phyloP scores from a whole-genome alignment of 2,329 filamentous ascomycete species.

The Coleophoma cylindrospora region DNA sequence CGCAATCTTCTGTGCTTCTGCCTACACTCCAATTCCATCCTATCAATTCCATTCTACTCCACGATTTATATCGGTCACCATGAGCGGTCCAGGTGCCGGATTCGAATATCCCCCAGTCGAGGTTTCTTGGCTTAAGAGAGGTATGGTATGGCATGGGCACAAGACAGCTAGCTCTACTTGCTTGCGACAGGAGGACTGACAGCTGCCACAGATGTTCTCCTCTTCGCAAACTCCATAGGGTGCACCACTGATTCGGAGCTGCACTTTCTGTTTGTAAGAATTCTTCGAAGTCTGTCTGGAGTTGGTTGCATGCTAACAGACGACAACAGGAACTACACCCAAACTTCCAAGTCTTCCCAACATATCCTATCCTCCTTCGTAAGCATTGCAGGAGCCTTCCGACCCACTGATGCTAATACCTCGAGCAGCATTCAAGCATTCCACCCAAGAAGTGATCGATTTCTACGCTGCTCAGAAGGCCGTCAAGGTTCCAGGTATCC shows the following conservation, averaged over 20 bases:
- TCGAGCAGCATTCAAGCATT: constrained; percentile 57
- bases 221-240: constrained; percentile 89
- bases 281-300: constrained; percentile 3
- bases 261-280: constrained; percentile 80
- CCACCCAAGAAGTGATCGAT: constrained; percentile 61
- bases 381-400: constrained; percentile 3
- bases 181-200: too few relatives aligned
- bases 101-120: constrained; percentile 74
- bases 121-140: constrained; percentile 79
- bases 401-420: constrained; percentile 3
- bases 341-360: constrained; percentile 82
- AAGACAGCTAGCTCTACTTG: too few relatives aligned
- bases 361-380: constrained; percentile 32
- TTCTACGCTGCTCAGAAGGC: constrained; percentile 57
- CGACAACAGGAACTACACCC: constrained; percentile 72
- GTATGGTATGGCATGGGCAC: too few relatives aligned
- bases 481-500: constrained; percentile 57
- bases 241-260: constrained; percentile 73
- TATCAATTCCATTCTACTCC: too few relatives aligned
- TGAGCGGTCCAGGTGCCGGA: constrained; percentile 48
- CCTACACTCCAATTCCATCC: too few relatives aligned
- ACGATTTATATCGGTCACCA: constrained; percentile 9
- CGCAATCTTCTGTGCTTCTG: too few relatives aligned
- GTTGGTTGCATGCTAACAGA: constrained; percentile 6
- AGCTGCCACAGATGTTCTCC: constrained; percentile 56